Evolutionary conservation across 2,329 filamentous ascomycete species (phyloP), one percentile per base, ranked within the genome.

Genomic region (Arthrinium puccinioides): DNA sequence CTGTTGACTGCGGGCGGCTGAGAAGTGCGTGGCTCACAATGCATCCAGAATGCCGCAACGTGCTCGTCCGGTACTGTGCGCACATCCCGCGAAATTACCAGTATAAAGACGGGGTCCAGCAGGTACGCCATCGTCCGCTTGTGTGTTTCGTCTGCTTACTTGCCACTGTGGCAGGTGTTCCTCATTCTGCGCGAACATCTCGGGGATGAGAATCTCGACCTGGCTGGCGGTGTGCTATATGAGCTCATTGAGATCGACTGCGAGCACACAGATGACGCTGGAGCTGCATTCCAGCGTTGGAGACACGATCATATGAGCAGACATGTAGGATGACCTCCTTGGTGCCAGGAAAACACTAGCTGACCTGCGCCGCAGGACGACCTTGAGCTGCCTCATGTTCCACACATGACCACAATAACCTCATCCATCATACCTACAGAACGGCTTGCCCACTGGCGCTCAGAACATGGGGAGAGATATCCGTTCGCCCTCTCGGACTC

Each of bases 201-300:
- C 25, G 65, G 64, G 8, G 64, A 69, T 33, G 63, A 67, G 42
- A 63, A 65, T 38, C 48, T 69, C 23, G 63, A 66, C 30, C 46
- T 63, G 16, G 61, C 64, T 10, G 59, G 61, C 21, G 66, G 65
- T 5, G 66, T 69, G 4, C 53, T 68, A 7, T 67, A 69, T 41
- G 66, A 69, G 45, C 47, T 69, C 39, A 68, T 69, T 24, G 66
- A 69, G 44, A 53, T 69, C 23, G 64, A 68, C 44, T 66, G 62
- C 36, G 54, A 61, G 25, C 51, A 64, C 43, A 65, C 62, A 2
- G 63, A 67, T 30, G 66, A 68, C 36, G 59, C 63, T 24, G 63
- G 64, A 13, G 63, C 63, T 13, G 62, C 64, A 16, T 69, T 67
- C 41, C 65, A 68, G 44, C 57, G 66, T 15, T 69, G 66, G 66